Base-by-base conservation (phyloP, 2,329 filamentous ascomycete genomes). In the Fusarium domesticum region DNA sequence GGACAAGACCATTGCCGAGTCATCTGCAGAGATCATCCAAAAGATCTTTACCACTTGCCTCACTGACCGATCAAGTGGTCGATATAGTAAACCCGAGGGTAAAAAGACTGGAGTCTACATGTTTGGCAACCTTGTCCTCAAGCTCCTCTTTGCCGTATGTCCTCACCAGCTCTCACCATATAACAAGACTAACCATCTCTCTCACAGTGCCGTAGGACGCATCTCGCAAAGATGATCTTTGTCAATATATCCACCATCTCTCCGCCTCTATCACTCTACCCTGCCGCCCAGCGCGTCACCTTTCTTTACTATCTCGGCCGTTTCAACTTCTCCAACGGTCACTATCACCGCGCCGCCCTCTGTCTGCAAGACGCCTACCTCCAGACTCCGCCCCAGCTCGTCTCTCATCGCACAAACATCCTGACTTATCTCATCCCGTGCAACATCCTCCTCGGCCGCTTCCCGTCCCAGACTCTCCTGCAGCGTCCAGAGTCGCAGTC, bases 241-340 rank as follows among this genome's bases (percentile, higher is more conserved):
- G 85, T 84, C 54, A 95, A 93, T 62, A 92, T 96, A 52, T 84
- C 83, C 38, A 84, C 87, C 44, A 86, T 88, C 53, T 91, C 88
- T 0, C 90, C 90, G 1, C 88, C 89, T 0, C 71, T 97, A 11
- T 76, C 80, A 2, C 79, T 88, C 39, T 97, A 95, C 61, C 89
- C 91, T 3, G 89, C 88, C 17, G 80, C 86, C 6, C 88, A 97
- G 63, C 82, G 90, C 37, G 89, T 96, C 39, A 95, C 90, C 4
- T 97, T 91, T 58, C 83, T 97, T 12, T 96, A 96, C 70, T 96
- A 96, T 63, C 83, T 97, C 6, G 92, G 92, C 15, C 85, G 90
- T 46, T 96, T 92, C 68, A 83, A 91, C 61, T 89, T 95, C 64
- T 83, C 87, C 51, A 91, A 89, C 64, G 86, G 83, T 54, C 85